Evolutionary conservation across 176 grass and related monocot species (phyloP).

Genomic region (Olyra latifolia): DNA sequence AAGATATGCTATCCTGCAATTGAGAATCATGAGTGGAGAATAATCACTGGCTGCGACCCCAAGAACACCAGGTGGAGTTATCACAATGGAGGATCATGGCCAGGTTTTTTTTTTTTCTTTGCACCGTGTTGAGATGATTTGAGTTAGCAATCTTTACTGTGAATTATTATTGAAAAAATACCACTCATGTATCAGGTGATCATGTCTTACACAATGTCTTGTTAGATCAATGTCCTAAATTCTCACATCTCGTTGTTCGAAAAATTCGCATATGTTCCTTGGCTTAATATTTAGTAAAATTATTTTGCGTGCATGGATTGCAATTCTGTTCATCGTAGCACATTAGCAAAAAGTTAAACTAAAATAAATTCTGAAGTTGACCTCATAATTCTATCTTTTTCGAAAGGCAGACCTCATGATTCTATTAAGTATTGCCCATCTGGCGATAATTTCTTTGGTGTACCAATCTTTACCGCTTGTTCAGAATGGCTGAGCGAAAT

Average conservation of each 20-base stretch:
- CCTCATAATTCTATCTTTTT: neutral
- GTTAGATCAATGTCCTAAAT: neutral
- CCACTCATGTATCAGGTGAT: neutral
- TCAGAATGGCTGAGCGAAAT: too few relatives aligned
- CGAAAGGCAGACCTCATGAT: too few relatives aligned
- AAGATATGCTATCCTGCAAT: conserved; percentile 92
- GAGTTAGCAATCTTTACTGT: neutral
- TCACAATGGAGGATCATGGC: conserved; percentile 96
- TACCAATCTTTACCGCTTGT: neutral
- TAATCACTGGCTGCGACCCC: conserved; percentile 86
- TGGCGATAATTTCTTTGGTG: neutral
- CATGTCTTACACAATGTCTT: neutral
- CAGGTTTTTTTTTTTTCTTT: conserved; percentile 53
- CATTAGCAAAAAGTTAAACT: neutral
- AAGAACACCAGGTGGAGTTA: conserved; percentile 99
- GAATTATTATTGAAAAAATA: neutral
- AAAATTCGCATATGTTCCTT: too few relatives aligned
- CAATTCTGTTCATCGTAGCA: neutral
- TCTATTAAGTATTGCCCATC: neutral
- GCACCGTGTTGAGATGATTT: neutral
- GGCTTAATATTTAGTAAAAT: neutral
- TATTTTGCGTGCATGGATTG: neutral
- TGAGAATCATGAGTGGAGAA: conserved; percentile 89
- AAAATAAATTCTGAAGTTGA: neutral
- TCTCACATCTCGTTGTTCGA: neutral